Conservation (phyloP, 1,284 basidiomycete species). For the Trametes sp. region DNA sequence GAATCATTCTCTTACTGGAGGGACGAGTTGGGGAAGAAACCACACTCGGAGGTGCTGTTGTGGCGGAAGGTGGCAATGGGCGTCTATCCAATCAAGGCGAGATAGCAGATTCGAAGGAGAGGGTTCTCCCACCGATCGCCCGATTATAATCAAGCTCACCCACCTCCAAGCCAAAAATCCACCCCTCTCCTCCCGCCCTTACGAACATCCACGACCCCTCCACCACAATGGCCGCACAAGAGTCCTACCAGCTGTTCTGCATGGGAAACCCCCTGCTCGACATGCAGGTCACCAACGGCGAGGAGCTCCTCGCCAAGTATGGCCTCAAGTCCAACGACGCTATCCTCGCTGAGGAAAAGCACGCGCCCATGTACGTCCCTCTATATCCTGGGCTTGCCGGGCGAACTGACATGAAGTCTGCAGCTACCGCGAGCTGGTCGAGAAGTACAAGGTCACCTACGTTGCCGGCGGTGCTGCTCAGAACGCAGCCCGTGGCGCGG, state of each 20-base stretch:
- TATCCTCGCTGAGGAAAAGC: slow-evolving; percentile 93
- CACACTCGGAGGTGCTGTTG: too few relatives aligned
- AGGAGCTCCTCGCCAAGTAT: slow-evolving; percentile 91
- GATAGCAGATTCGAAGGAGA: neutral
- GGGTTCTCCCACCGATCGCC: slow-evolving; percentile 12
- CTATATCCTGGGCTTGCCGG: neutral
- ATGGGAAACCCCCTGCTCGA: slow-evolving; percentile 92
- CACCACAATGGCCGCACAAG: slow-evolving; percentile 33
- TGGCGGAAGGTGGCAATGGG: too few relatives aligned
- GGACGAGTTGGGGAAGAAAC: too few relatives aligned
- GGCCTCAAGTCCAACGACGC: slow-evolving; percentile 95
- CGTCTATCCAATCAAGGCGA: slow-evolving; percentile 16
- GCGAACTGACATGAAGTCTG: slow-evolving; percentile 3
- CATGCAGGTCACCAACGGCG: slow-evolving; percentile 87
- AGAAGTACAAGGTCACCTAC: slow-evolving; percentile 84
- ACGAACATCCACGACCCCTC: slow-evolving; percentile 16
- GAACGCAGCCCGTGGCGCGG: slow-evolving; percentile 95
- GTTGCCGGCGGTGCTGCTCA: slow-evolving; percentile 98
- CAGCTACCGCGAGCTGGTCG: slow-evolving; percentile 90
- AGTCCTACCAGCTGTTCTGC: slow-evolving; percentile 70
- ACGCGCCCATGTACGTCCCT: slow-evolving; percentile 76
- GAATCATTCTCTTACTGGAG: too few relatives aligned
- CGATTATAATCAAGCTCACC: slow-evolving; percentile 13
- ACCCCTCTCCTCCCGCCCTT: slow-evolving; percentile 17
- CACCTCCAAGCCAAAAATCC: slow-evolving; percentile 12